A percentile compares a stretch with the other conserved stretches of the same genome.
Evolutionary conservation across 345 rosid species (phyloP).

Genomic region (Firmiana major): DNA sequence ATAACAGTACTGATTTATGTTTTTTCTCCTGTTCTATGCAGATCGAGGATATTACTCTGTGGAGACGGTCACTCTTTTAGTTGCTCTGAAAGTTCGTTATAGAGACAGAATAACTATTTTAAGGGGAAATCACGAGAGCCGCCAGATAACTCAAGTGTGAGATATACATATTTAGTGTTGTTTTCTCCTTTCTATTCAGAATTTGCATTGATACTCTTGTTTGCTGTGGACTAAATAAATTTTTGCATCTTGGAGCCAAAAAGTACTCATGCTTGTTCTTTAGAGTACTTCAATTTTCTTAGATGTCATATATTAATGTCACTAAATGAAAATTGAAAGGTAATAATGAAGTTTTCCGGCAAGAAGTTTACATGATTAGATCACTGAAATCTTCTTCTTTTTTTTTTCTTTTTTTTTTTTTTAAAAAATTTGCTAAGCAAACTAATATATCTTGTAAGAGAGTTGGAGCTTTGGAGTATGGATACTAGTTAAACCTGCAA

Average conservation of each 20-base stretch:
- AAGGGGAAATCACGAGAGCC: constrained; percentile 58
- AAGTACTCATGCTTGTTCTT: neutral
- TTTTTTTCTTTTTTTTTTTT: too few species aligned
- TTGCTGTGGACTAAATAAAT: neutral
- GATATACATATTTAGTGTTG: neutral
- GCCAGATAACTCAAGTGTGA: constrained; percentile 65
- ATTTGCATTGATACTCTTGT: neutral
- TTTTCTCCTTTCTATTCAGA: neutral
- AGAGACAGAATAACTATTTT: constrained; percentile 55
- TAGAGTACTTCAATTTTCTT: neutral
- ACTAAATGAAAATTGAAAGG: neutral
- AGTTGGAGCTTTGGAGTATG: neutral
- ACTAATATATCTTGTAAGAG: neutral
- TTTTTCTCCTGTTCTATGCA: constrained; percentile 22
- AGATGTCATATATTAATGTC: neutral
- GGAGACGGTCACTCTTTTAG: constrained; percentile 52
- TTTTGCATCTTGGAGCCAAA: neutral
- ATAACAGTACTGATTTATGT: neutral
- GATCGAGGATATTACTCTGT: constrained; percentile 61
- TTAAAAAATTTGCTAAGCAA: neutral
- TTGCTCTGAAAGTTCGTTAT: constrained; percentile 51
- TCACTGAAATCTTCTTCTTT: neutral
- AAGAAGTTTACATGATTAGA: neutral
- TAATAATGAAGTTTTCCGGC: neutral
- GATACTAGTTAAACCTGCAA: neutral